Percentiles rank a stretch among this genome's conserved stretches.
These are phyloP conservation scores for Tympanopsis confertula DNA, from an alignment of 2,329 filamentous ascomycete species.

Conservation along the genomic window DNA sequence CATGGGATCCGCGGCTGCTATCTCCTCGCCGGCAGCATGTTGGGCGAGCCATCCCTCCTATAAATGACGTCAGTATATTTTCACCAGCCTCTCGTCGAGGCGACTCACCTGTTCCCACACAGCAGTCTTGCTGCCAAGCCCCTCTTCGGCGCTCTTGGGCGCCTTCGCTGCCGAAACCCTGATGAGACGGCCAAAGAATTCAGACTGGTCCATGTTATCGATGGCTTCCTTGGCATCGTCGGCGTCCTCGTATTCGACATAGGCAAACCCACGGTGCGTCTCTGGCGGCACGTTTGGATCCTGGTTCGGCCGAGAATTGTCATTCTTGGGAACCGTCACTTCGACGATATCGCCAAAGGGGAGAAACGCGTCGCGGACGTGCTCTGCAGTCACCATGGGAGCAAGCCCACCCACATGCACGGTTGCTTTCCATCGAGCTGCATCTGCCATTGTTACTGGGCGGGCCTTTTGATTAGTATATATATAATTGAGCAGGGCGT, in stretches of 20 bases:
- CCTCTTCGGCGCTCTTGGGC: slow-evolving; percentile 78
- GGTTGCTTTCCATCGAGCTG: slow-evolving; percentile 75
- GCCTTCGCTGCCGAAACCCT: slow-evolving; percentile 87
- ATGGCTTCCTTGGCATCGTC: slow-evolving; percentile 88
- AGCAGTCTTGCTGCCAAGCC: slow-evolving; percentile 82
- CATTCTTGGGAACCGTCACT: slow-evolving; percentile 79
- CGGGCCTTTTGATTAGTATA: neutral
- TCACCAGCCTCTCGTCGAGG: slow-evolving; percentile 4
- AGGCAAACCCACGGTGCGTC: slow-evolving; percentile 79
- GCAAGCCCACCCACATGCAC: slow-evolving; percentile 86
- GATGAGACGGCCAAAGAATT: slow-evolving; percentile 83
- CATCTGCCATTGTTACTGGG: slow-evolving; percentile 59
- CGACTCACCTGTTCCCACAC: slow-evolving; percentile 88
- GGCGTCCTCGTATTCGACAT: slow-evolving; percentile 82
- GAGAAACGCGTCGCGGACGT: slow-evolving; percentile 81
- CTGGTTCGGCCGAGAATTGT: slow-evolving; percentile 80
- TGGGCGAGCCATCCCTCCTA: slow-evolving; percentile 60
- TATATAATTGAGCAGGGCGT: neutral
- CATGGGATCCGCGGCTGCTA: slow-evolving; percentile 58
- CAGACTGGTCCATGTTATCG: slow-evolving; percentile 97
- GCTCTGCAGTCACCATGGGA: slow-evolving; percentile 61
- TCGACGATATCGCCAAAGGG: slow-evolving; percentile 94
- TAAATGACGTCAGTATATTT: slow-evolving; percentile 7
- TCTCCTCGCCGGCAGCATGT: slow-evolving; percentile 4
- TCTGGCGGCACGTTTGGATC: slow-evolving; percentile 38